These are phyloP conservation scores for Apiotrichum akiyoshidainum DNA, from an alignment of 1,284 basidiomycete genomes.

Conservation along the genomic window DNA sequence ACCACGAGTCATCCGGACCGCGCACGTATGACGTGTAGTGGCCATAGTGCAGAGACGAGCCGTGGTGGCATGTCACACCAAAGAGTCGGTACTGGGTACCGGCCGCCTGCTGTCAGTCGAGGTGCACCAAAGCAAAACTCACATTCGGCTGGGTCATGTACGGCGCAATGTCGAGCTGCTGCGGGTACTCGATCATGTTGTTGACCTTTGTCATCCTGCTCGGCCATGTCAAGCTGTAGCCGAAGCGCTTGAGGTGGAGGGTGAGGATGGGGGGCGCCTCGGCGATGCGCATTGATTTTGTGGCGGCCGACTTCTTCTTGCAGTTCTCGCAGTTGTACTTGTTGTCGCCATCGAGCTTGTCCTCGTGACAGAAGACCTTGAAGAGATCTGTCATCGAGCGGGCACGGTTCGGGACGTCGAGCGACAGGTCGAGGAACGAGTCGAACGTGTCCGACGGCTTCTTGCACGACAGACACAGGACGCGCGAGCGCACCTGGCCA, in stretches of 20 bases:
- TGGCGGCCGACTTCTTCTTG: slow-evolving; percentile 44
- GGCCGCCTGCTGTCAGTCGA: slow-evolving; percentile 36
- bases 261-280: slow-evolving; percentile 87
- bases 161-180: slow-evolving; percentile 69
- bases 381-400: slow-evolving; percentile 71
- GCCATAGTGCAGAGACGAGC: slow-evolving; percentile 87
- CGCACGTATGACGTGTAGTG: slow-evolving; percentile 92
- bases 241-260: slow-evolving; percentile 93
- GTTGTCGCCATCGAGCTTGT: slow-evolving; percentile 81
- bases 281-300: slow-evolving; percentile 62
- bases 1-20: slow-evolving; percentile 70
- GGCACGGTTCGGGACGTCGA: slow-evolving; percentile 67
- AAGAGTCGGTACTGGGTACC: slow-evolving; percentile 83
- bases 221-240: slow-evolving; percentile 34
- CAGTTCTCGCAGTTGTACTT: slow-evolving; percentile 96
- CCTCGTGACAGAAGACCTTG: slow-evolving; percentile 75
- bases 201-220: slow-evolving; percentile 79
- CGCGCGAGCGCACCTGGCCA: slow-evolving; percentile 85
- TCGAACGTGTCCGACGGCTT: slow-evolving; percentile 96
- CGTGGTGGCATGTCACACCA: slow-evolving; percentile 89
- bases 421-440: slow-evolving; percentile 84
- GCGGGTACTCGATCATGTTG: slow-evolving; percentile 72
- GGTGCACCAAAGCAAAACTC: slow-evolving; percentile 8
- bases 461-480: slow-evolving; percentile 78
- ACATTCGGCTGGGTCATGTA: slow-evolving; percentile 73